These are phyloP conservation scores for Fraxinus albicans DNA, from an alignment of 305 asterid species.

Conservation along the genomic window DNA sequence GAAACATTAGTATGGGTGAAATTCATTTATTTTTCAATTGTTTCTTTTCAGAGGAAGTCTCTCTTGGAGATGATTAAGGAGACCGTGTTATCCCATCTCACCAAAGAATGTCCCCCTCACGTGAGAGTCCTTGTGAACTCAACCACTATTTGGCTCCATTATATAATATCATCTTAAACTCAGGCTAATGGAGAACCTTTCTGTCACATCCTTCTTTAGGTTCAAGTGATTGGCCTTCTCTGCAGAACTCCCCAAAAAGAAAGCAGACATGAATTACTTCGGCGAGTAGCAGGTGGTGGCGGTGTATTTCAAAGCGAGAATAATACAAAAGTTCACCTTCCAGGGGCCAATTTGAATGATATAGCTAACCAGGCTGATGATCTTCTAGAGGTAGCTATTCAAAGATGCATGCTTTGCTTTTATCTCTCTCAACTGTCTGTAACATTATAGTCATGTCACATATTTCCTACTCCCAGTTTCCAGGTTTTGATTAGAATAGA, in stretches of 20 bases:
- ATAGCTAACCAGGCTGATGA: constrained; percentile 98
- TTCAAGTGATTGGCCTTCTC: constrained; percentile 93
- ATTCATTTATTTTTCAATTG: constrained; percentile 20
- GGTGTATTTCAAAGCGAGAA: constrained; percentile 71
- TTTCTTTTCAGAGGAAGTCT: constrained; percentile 72
- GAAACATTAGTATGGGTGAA: constrained; percentile 14
- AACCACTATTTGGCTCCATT: background rate
- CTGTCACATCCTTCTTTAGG: constrained; percentile 44
- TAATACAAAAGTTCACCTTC: constrained; percentile 93
- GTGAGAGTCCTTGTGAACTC: constrained; percentile 38
- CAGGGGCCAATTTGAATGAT: constrained; percentile 90
- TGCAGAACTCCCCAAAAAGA: constrained; percentile 93
- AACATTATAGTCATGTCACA: background rate
- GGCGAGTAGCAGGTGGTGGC: constrained; percentile 98
- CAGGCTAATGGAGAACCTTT: constrained; percentile 17
- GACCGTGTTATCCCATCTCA: constrained; percentile 92
- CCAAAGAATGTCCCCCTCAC: constrained; percentile 90
- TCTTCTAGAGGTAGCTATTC: constrained; percentile 70
- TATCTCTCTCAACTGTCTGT: constrained; percentile 4
- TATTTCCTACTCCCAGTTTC: background rate
- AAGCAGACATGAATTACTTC: constrained; percentile 81
- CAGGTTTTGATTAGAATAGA: no score
- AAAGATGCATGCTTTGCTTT: constrained; percentile 18
- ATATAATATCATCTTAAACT: constrained; percentile 3
- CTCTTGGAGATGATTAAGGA: constrained; percentile 95